Base-by-base conservation (phyloP, 192 early-diverging fungal species). In the Coemansia sp. region DNA sequence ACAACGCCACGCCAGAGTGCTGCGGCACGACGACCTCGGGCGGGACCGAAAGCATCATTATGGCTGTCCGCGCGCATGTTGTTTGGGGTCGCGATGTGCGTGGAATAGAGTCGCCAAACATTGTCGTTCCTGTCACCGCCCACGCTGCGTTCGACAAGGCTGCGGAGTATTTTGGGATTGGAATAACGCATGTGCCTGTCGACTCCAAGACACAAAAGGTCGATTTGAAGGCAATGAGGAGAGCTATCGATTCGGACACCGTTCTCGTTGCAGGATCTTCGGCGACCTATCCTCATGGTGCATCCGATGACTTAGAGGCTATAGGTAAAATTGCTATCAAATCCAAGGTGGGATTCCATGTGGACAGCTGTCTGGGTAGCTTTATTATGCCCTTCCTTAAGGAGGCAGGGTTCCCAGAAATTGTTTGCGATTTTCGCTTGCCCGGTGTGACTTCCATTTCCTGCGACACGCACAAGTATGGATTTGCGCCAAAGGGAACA, bases 391-490 rank as follows among this genome's bases (percentile, higher is more conserved):
- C 96, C 8, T 96, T 94, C 81, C 84, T 94, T 23, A 95, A 95
- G 75, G 90, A 94, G 75, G 94, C 95, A 15, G 95, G 95, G 21
- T 94, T 92, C 82, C 89, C 92, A 23, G 85, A 92, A 52, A 69
- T 86, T 4, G 79, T 77, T 16, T 91, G 92, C 73, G 96, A 99
- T 71, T 95, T 96, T 82, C 82, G 95, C 43, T 79, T 97, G 16
- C 87, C 89, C 6, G 94, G 94, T 37, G 94, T 99, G 21, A 99
- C 95, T 0, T 91, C 93, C 34, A 95, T 99, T 64, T 95, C 94
- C 7, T 93, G 91, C 71, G 96, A 99, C 81, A 93, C 95, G 0
- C 96, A 99, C 88, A 99, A 99, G 84, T 98, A 98, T 68, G 96
- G 96, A 25, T 98, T 98, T 79, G 96, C 96, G 1, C 94, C 96